Base-by-base conservation (phyloP, 179 eudicot species). In the Silene noctiflora region DNA sequence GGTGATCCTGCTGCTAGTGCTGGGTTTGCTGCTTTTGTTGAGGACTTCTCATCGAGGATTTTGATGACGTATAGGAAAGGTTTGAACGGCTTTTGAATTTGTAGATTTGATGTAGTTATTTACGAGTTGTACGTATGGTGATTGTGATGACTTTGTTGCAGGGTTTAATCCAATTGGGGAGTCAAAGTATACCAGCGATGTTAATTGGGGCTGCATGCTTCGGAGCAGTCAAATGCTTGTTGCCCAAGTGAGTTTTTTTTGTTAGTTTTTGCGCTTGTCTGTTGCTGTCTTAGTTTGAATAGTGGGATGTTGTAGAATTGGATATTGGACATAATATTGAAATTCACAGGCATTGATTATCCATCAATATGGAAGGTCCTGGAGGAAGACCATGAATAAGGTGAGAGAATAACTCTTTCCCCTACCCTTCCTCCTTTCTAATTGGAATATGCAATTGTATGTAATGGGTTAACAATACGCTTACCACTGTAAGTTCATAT, bases 141-240 rank as follows among this genome's bases (percentile, higher is more conserved):
- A 60, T 66, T 64, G 7, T 25, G 39, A 55, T 71, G 56, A 61
- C 68, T 62, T 19, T 73, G 60, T 33, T 77, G 77, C 80, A 95
- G 99, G 98, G 17, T 95, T 95, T 83, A 83, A 82, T 72, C 85
- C 97, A 27, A 93, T 95, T 85, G 96, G 88, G 74, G 96, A 93
- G 63, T 84, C 97, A 1, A 95, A 91, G 90, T 90, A 88, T 82
- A 91, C 91, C n/a, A 95, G 98, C 63, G 99, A 94, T 78, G 93
- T 91, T 48, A 82, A 87, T 70, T 95, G 99, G 98, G 99, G 99
- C 8, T 95, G 98, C 81, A 95, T 95, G 99, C 90, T 93, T 77
- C 91, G 98, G 72, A 95, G 98, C 82, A 89, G 98, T 81, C 98
- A 95, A 85, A 95, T 95, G 99, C 98, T 95, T 79, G 85, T 89